Evolutionary conservation across 306 rosid species (phyloP).

Genomic region (Purshia tridentata): DNA sequence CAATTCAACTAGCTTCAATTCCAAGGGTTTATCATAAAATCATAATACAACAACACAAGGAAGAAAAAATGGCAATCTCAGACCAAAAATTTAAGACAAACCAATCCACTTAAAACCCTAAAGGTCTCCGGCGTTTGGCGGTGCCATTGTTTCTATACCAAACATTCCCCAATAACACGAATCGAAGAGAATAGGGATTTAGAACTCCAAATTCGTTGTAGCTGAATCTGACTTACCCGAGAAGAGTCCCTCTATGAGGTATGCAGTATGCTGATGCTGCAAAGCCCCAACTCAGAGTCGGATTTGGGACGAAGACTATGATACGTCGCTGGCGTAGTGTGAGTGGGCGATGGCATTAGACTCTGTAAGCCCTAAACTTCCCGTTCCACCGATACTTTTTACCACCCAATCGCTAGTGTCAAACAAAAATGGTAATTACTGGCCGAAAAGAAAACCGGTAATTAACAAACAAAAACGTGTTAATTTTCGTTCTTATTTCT

Average conservation of each 20-base stretch:
- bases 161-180: neutral
- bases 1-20: neutral
- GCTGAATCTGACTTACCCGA: slow-evolving; percentile 4
- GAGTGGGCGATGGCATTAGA: no score
- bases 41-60: neutral
- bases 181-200: neutral
- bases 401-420: no score
- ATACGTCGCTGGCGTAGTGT: no score
- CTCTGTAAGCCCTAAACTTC: no score
- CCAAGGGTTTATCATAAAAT: neutral
- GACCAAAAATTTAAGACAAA: neutral
- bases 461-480: no score
- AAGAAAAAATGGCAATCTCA: neutral
- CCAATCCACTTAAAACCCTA: neutral
- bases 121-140: neutral
- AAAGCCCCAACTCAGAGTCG: no score
- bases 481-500: no score
- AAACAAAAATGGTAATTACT: no score
- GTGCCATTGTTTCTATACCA: neutral
- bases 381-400: no score
- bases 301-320: no score
- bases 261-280: no score
- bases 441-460: no score
- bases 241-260: neutral
- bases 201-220: neutral